phyloP scores from a whole-genome alignment of 2,329 filamentous ascomycete species.

The Fusarium beomiforme region DNA sequence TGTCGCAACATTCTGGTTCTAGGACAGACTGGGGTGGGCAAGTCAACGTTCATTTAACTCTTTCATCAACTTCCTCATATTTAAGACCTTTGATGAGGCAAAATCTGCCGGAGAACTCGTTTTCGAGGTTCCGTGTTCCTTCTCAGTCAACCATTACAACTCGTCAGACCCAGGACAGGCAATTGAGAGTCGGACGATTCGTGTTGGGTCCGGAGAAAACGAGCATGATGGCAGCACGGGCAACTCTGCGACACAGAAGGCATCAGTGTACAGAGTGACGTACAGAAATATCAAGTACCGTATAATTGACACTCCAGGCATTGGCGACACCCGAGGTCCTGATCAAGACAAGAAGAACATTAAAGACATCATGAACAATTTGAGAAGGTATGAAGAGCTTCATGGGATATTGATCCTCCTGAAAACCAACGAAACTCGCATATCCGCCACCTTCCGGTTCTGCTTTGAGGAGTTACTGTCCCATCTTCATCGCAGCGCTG shows the following conservation, averaged over 20 bases:
- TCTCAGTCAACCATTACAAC: not conserved
- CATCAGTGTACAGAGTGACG: not conserved
- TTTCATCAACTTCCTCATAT: conserved; percentile 57
- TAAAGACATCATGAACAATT: not conserved
- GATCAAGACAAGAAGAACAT: conserved; percentile 23
- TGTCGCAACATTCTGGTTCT: conserved; percentile 57
- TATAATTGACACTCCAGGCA: conserved; percentile 23
- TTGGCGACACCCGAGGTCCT: conserved; percentile 26
- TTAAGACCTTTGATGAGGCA: conserved; percentile 52
- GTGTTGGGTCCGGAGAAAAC: conserved; percentile 10
- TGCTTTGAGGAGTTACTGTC: conserved; percentile 22
- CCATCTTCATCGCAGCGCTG: conserved; percentile 18
- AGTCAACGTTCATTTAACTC: conserved; percentile 62
- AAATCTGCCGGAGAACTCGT: not conserved
- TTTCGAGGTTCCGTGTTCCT: conserved; percentile 29
- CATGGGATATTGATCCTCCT: conserved; percentile 29
- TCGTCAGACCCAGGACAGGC: not conserved
- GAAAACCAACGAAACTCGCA: conserved; percentile 12
- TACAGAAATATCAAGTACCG: not conserved
- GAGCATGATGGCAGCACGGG: conserved; percentile 24
- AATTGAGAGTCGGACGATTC: conserved; percentile 5
- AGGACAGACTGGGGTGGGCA: conserved; percentile 60
- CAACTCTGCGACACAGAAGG: conserved; percentile 18
- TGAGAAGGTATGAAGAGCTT: conserved; percentile 20
- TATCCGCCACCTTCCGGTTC: conserved; percentile 11